Conservation (phyloP, 768 basidiomycete genomes). For the Serendipita sp. region DNA sequence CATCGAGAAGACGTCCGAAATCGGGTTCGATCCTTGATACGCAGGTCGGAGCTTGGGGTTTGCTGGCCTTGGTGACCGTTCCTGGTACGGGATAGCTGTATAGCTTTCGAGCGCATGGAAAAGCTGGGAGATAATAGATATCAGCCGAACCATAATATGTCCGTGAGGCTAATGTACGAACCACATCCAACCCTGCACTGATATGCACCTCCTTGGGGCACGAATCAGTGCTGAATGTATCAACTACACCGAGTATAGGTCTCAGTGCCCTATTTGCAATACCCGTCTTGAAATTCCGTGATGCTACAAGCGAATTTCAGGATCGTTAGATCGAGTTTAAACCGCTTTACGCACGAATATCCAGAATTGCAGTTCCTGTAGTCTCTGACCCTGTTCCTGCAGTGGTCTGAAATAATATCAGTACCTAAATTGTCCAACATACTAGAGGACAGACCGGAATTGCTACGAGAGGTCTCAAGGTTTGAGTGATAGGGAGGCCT, state of each 20-base stretch:
- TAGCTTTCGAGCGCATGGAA: constrained; percentile 94
- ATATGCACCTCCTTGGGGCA: constrained; percentile 90
- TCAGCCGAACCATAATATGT: not conserved
- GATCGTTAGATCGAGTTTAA: no score
- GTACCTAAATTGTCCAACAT: not conserved
- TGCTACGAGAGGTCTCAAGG: constrained; percentile 71
- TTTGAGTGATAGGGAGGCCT: constrained; percentile 61
- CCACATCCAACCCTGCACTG: constrained; percentile 83
- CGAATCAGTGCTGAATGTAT: constrained; percentile 77
- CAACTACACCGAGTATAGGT: constrained; percentile 70
- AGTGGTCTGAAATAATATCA: constrained; percentile 40
- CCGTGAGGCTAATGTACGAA: constrained; percentile 7
- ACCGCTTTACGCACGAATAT: constrained; percentile 32
- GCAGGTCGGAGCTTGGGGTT: constrained; percentile 86
- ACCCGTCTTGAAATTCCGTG: constrained; percentile 87
- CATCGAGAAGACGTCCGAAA: constrained; percentile 87
- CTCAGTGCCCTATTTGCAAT: constrained; percentile 86
- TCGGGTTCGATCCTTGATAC: constrained; percentile 85
- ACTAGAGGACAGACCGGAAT: constrained; percentile 1
- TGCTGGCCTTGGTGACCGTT: constrained; percentile 72
- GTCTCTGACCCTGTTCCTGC: constrained; percentile 89
- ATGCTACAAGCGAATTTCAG: constrained; percentile 21
- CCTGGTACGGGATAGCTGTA: constrained; percentile 87
- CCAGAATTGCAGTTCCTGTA: constrained; percentile 85
- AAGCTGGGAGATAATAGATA: constrained; percentile 19